Evolutionary conservation across 495 filamentous ascomycete genomes (phyloP).

Genomic region (Letharia columbiana): DNA sequence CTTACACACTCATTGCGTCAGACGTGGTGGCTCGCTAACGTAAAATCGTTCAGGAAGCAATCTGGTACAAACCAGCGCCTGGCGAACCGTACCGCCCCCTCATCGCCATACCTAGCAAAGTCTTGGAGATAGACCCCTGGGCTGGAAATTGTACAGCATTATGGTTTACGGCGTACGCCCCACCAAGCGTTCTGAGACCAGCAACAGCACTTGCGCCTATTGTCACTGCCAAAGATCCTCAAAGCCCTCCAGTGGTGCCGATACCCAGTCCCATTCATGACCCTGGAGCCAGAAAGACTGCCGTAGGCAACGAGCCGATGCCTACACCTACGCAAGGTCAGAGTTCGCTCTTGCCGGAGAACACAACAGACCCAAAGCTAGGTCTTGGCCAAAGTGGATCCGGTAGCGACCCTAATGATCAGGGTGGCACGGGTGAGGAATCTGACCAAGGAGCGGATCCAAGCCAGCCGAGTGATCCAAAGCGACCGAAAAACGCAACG

Average conservation of each 20-base stretch:
- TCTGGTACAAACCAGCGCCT: slow-evolving; percentile 6
- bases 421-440: too few relatives aligned
- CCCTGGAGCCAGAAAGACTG: background rate
- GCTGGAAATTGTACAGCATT: background rate
- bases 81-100: slow-evolving; percentile 2
- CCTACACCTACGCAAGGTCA: slow-evolving; percentile 1
- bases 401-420: too few relatives aligned
- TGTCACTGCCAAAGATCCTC: background rate
- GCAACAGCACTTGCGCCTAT: background rate
- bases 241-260: background rate
- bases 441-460: too few relatives aligned
- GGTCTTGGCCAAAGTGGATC: too few relatives aligned
- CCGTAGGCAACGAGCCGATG: too few relatives aligned
- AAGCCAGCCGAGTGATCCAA: too few relatives aligned
- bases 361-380: background rate
- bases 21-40: background rate
- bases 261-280: slow-evolving; percentile 1
- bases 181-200: slow-evolving; percentile 6
- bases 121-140: slow-evolving; percentile 2
- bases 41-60: slow-evolving; percentile 3
- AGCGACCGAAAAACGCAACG: too few relatives aligned
- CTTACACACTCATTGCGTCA: background rate
- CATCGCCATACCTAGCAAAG: background rate
- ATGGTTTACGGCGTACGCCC: slow-evolving; percentile 4
- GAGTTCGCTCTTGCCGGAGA: background rate